A percentile compares a stretch with the other conserved stretches of the same genome.
phyloP scores from a whole-genome alignment of 495 filamentous ascomycete genomes.

The Penicillium bovifimosum region DNA sequence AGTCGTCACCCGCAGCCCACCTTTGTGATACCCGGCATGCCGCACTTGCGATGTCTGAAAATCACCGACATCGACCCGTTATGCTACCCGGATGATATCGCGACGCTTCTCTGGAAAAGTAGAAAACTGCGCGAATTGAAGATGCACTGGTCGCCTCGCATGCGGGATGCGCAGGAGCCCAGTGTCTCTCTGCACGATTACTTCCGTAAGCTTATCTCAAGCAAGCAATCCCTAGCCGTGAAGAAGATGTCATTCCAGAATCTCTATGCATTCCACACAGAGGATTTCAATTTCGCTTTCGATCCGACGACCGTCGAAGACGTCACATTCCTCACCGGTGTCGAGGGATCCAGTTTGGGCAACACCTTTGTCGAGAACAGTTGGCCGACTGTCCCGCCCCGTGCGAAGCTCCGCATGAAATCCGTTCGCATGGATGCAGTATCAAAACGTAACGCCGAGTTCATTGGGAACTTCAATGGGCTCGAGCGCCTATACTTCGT shows the following conservation, averaged over 20 bases:
- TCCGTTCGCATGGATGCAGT: slow-evolving; percentile 38
- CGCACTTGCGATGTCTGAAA: slow-evolving; percentile 47
- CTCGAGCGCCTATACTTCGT: slow-evolving; percentile 46
- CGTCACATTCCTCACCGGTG: slow-evolving; percentile 49
- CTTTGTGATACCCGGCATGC: slow-evolving; percentile 52
- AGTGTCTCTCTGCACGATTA: slow-evolving; percentile 50
- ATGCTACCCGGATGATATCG: slow-evolving; percentile 61
- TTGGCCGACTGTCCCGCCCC: slow-evolving; percentile 36
- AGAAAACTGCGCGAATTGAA: slow-evolving; percentile 50
- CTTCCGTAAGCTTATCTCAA: slow-evolving; percentile 49
- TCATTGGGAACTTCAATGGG: slow-evolving; percentile 32
- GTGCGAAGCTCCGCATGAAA: slow-evolving; percentile 28
- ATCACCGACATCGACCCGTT: slow-evolving; percentile 58
- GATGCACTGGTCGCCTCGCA: slow-evolving; percentile 58
- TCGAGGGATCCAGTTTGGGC: slow-evolving; percentile 31
- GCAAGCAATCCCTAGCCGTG: slow-evolving; percentile 39
- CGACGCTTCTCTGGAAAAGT: slow-evolving; percentile 47
- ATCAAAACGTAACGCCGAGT: slow-evolving; percentile 37
- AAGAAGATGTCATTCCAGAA: slow-evolving; percentile 51
- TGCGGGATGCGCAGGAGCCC: slow-evolving; percentile 53
- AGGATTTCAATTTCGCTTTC: slow-evolving; percentile 37
- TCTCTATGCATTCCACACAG: slow-evolving; percentile 49
- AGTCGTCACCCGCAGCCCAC: slow-evolving; percentile 54
- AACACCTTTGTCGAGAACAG: slow-evolving; percentile 53
- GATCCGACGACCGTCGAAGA: slow-evolving; percentile 41